Evolutionary conservation across 2,329 filamentous ascomycete species (phyloP).

Genomic region (Ceratocystis alfenasii): DNA sequence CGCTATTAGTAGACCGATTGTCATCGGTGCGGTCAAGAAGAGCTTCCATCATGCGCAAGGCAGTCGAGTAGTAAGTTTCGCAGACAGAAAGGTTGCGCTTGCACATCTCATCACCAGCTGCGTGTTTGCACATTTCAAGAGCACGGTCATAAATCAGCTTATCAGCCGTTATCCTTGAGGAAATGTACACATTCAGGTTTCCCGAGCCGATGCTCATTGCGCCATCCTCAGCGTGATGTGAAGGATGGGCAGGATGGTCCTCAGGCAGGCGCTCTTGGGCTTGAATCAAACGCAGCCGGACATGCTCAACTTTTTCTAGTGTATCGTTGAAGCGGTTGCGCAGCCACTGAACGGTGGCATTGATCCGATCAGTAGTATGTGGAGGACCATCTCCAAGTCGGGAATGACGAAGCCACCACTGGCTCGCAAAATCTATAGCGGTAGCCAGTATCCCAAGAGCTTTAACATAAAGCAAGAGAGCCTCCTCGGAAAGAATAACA

Average conservation of each 20-base stretch:
- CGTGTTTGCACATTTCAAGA: constrained; percentile 87
- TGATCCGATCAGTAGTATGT: constrained; percentile 58
- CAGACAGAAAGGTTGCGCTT: constrained; percentile 79
- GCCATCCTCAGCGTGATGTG: constrained; percentile 52
- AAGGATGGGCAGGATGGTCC: constrained; percentile 77
- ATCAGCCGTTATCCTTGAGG: constrained; percentile 82
- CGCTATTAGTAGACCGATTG: constrained; percentile 31
- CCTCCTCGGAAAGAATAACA: constrained; percentile 82
- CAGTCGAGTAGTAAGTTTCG: constrained; percentile 85
- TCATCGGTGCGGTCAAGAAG: constrained; percentile 71
- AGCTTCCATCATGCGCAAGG: constrained; percentile 88
- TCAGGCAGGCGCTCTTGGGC: constrained; percentile 72
- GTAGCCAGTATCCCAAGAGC: constrained; percentile 79
- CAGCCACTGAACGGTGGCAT: constrained; percentile 91
- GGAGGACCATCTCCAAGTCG: constrained; percentile 46
- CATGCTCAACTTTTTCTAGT: constrained; percentile 87
- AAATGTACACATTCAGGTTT: constrained; percentile 69
- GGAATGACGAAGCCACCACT: constrained; percentile 78
- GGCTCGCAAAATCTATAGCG: constrained; percentile 86
- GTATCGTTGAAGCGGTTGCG: constrained; percentile 92
- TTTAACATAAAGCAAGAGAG: constrained; percentile 91
- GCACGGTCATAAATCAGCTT: constrained; percentile 97
- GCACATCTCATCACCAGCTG: constrained; percentile 90
- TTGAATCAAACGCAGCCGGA: constrained; percentile 76
- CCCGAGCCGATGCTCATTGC: constrained; percentile 49